Base-by-base conservation (phyloP, 352 stramenopile genomes). In the Peronospora belbahrii region DNA sequence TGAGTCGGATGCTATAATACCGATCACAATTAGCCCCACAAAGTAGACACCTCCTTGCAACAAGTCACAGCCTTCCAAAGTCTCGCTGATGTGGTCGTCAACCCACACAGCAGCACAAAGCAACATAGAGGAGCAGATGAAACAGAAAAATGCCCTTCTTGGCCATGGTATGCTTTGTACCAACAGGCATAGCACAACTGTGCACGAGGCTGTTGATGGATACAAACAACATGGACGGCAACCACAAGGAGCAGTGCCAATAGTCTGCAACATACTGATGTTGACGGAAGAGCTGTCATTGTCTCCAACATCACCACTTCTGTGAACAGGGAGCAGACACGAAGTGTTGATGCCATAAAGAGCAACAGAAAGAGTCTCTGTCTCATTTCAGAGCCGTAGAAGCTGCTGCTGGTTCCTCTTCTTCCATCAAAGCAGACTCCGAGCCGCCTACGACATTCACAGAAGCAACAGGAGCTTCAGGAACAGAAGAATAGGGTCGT, bases 121-220 rank as follows among this genome's bases (percentile, higher is more conserved):
- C 62, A 14, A 64, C 43, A 56, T 91, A 91, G 13, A 91, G 56
- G 15, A 82, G 48, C 44, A 91, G 55, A 44, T 91, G 88, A 53
- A 84, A 85, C 32, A 60, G 52, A 38, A 88, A 87, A 88, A 91
- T 27, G 88, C 42, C n/a, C 74, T 71, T 6, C 76, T 65, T 20
- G 78, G 80, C 73, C 78, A 85, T 39, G 80, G 76, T 88, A 67
- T 19, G 68, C 67, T 37, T 83, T 85, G 32, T 71, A 72, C 66
- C 77, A 86, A 55, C 77, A 88, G 4, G 80, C 76, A 58, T 88
- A 88, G 61, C 80, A 91, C n/a, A 91, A 53, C 40, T 88, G 76
- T 11, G 80, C 59, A 91, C 74, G 22, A 91, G 73, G 7, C 72
- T 76, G 42, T 91, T 88, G 69, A 85, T 91, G 48, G 72, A 83